Conservation (phyloP, 2,329 filamentous ascomycete species). For the Herpotrichia juniperi region DNA sequence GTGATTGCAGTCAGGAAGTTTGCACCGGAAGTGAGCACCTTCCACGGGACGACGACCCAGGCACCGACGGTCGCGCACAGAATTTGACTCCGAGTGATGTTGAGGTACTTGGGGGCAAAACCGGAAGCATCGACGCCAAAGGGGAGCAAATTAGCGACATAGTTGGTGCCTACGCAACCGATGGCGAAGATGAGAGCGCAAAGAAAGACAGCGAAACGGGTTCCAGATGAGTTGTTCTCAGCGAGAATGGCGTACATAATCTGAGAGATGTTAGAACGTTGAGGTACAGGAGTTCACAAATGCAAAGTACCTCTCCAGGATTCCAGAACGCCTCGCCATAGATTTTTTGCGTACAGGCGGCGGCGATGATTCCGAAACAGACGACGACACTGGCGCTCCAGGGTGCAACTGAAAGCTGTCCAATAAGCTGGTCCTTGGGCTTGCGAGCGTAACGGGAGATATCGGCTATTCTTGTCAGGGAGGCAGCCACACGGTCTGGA, state of each 20-base stretch:
- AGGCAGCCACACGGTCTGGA: not conserved
- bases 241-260: conserved; percentile 1
- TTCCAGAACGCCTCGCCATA: not conserved
- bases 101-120: not conserved
- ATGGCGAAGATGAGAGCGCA: not conserved
- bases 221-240: not conserved
- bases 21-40: not conserved
- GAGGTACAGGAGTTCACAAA: too few species aligned
- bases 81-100: conserved; percentile 1
- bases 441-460: not conserved
- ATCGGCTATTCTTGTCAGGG: not conserved
- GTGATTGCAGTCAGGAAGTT: not conserved
- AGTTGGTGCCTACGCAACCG: not conserved
- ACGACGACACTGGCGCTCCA: conserved; percentile 2
- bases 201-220: not conserved
- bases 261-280: not conserved
- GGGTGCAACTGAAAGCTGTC: not conserved
- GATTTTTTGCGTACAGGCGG: not conserved
- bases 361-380: conserved; percentile 1
- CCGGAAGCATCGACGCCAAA: not conserved
- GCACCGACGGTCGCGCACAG: not conserved
- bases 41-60: not conserved
- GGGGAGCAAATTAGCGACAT: not conserved
- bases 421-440: not conserved
- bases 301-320: not conserved